Evolutionary conservation across 352 stramenopile species (phyloP), one percentile per base, ranked within the genome.

Genomic region (Phytophthora pini): DNA sequence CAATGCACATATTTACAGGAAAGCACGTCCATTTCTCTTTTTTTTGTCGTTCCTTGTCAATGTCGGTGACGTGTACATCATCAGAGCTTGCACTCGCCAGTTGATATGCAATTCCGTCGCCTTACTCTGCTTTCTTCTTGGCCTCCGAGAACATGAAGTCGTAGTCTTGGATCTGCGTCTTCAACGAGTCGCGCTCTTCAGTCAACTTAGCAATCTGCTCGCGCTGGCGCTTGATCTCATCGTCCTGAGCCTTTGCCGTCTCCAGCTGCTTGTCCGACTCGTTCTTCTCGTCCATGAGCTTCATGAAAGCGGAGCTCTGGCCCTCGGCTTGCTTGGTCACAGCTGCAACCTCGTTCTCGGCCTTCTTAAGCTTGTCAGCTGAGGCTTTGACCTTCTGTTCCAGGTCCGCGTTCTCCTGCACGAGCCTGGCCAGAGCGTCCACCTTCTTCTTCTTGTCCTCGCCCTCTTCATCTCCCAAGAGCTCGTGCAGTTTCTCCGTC

Each of bases 121-220:
- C 43, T 82, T 87, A 95, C 44, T 90, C 77, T 1, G 84, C 85
- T 56, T 95, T 95, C 75, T 95, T 95, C 76, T 92, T 92, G 40
- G 84, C 87, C 13, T 95, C 87, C 5, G 87, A 77, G 74, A 95
- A 95, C 87, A 95, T 95, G 56, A 95, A 95, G 71, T 95, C 87
- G 63, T 95, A 95, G 67, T 95, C 87, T 56, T 95, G 84, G 48
- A 95, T 84, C 65, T 95, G 87, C 44, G 43, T 80, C 80, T 88
- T 90, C 49, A 95, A 72, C 15, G 84, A 65, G 52, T 93, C 87
- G 49, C 84, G 67, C 36, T 95, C 87, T 7, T 66, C 74, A 61
- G 63, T 84, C 15, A 95, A 68, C 15, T 72, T 74, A 12, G 63
- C 62, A 43, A 92, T 75, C 68, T 88, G 61, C 17, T 81, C 57